These are phyloP conservation scores for Monilinia laxa DNA, from an alignment of 2,329 filamentous ascomycete genomes.

Conservation along the genomic window DNA sequence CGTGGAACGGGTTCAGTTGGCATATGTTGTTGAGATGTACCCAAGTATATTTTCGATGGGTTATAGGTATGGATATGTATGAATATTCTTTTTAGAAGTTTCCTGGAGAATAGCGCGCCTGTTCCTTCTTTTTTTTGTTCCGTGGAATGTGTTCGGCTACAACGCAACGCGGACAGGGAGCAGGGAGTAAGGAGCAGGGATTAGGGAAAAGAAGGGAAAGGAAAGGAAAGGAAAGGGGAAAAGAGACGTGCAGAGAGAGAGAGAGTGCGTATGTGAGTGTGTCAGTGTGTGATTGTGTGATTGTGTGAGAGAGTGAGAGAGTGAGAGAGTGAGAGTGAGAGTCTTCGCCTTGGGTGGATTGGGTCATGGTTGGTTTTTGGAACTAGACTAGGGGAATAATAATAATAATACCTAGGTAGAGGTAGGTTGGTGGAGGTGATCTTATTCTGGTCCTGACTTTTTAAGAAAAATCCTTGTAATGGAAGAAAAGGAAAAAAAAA, in stretches of 20 bases:
- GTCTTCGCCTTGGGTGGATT: background rate
- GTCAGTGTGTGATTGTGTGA: too few species aligned
- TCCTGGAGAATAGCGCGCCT: conserved; percentile 18
- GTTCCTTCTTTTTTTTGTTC: background rate
- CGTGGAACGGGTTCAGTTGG: background rate
- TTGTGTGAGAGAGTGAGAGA: too few species aligned
- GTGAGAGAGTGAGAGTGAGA: too few species aligned
- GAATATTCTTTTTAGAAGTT: conserved; percentile 2
- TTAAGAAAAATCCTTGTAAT: background rate
- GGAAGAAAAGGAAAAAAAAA: background rate
- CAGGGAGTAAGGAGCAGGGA: background rate
- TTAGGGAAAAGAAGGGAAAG: background rate
- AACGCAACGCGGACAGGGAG: conserved; percentile 9
- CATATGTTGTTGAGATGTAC: background rate
- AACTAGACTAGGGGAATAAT: conserved; percentile 13
- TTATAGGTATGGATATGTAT: conserved; percentile 7
- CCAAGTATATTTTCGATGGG: background rate
- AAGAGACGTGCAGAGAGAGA: conserved; percentile 10
- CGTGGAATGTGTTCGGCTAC: conserved; percentile 15
- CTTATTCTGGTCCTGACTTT: conserved; percentile 19
- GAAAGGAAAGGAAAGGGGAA: background rate
- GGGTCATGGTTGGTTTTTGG: conserved; percentile 12
- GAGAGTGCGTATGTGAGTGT: too few species aligned
- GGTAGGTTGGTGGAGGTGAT: conserved; percentile 8
- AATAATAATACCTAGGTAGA: background rate